A percentile compares a stretch with the other conserved stretches of the same genome.
Conservation (phyloP, 305 asterid species). For the Rubia peregrina region DNA sequence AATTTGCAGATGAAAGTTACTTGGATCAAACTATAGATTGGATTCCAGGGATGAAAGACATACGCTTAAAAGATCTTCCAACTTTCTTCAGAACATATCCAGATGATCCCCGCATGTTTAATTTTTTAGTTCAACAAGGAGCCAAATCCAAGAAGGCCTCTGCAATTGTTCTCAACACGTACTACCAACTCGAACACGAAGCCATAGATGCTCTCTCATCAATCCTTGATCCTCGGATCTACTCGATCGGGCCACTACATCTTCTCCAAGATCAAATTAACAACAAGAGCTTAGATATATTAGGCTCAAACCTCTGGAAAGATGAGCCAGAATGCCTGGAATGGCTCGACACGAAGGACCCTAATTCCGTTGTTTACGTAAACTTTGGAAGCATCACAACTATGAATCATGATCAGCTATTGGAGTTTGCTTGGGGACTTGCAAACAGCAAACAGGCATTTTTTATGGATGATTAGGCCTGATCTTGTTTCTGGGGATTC, state of each 20-base stretch:
- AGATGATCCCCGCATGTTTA: conserved; percentile 17
- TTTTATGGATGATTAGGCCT: conserved; percentile 24
- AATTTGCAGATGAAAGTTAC: conserved; percentile 22
- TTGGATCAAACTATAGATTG: conserved; percentile 23
- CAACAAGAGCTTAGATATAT: not conserved
- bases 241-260: conserved; percentile 46
- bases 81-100: conserved; percentile 26
- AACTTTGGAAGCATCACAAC: conserved; percentile 22
- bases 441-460: conserved; percentile 17
- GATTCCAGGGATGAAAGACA: conserved; percentile 26
- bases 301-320: conserved; percentile 4
- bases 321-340: conserved; percentile 8
- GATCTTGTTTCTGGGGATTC: conserved; percentile 21
- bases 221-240: conserved; percentile 32
- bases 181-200: conserved; percentile 30
- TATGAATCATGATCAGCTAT: conserved; percentile 13
- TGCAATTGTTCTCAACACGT: conserved; percentile 32
- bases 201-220: conserved; percentile 31
- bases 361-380: conserved; percentile 18
- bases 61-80: conserved; percentile 31
- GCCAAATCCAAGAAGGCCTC: conserved; percentile 19
- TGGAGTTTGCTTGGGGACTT: conserved; percentile 26
- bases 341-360: conserved; percentile 17
- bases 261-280: conserved; percentile 19
- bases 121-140: conserved; percentile 12